Base-by-base conservation (phyloP, 306 rosid species). In the Hippophae tibetana region DNA sequence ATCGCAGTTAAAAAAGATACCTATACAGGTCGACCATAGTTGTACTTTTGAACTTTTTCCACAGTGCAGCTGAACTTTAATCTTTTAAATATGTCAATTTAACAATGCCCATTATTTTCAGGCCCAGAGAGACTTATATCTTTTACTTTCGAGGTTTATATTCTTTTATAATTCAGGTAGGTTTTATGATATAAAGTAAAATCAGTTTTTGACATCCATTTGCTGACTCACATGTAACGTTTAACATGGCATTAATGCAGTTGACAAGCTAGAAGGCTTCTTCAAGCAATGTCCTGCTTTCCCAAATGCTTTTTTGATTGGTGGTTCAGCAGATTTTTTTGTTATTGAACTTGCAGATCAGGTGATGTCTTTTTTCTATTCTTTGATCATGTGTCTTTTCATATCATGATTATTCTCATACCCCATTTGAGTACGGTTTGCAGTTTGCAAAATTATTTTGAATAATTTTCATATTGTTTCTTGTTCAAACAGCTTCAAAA, bases 91-190 rank as follows among this genome's bases (percentile, higher is more conserved):
- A 31, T 31, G 38, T 55, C 60, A 56, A 62, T 64, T 64, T 58
- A 18, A 67, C 46, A 49, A 56, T 53, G 61, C 58, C 57, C n/a
- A 6, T 65, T 47, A 64, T 68, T 74, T 45, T 72, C 86, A 93
- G 99, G 95, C 84, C 72, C 99, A 86, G 69, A 74, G 97, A 71
- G 99, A 93, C 74, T 81, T 79, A 63, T 93, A 75, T 84, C 97
- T 89, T 60, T 64, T 93, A 84, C 95, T 93, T 55, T 78, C 95
- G 8, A 76, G 97, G 79, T 88, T 93, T 79, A 84, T 93, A 72
- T 68, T 93, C 49, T 93, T 93, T 66, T 93, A 93, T 66, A 73
- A 79, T 66, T 72, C 88, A 84, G 95, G 99, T 93, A 78, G 66
- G 74, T 71, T 68, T 75, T 58, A 52, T 43, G 46, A 54, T 56